A percentile compares a stretch with the other conserved stretches of the same genome.
Evolutionary conservation across 208 protist species (phyloP).

Genomic region (Porcisia hertigi): DNA sequence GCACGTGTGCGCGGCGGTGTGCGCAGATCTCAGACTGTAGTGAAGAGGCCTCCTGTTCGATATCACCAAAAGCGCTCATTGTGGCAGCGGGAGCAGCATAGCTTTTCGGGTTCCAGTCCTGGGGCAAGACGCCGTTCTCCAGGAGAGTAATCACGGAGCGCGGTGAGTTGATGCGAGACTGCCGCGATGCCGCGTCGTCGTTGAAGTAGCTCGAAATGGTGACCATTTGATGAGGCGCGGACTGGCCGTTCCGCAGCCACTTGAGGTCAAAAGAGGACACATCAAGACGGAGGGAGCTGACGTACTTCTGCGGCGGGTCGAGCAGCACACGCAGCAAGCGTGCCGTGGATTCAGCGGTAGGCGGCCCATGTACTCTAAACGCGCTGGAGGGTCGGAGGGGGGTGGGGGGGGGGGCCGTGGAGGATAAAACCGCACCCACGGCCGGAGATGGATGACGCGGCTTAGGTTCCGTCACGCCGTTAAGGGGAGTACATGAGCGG

Average conservation of each 20-base stretch:
- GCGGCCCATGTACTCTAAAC: not conserved
- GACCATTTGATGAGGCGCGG: slow-evolving; percentile 32
- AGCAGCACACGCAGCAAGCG: slow-evolving; percentile 68
- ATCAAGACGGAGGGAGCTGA: slow-evolving; percentile 63
- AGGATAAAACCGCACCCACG: not conserved
- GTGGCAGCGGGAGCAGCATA: not conserved
- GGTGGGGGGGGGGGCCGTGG: slow-evolving; percentile 1
- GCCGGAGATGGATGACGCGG: not conserved
- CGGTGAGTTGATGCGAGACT: slow-evolving; percentile 68
- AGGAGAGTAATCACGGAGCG: slow-evolving; percentile 79
- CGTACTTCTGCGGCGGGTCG: slow-evolving; percentile 62
- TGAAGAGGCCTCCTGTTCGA: not conserved
- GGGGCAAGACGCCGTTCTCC: slow-evolving; percentile 60
- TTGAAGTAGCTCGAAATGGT: slow-evolving; percentile 15
- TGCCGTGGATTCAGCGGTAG: slow-evolving; percentile 37
- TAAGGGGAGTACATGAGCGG: not conserved
- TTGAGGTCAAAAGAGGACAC: slow-evolving; percentile 56
- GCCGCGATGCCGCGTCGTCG: not conserved
- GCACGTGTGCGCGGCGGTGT: slow-evolving; percentile 42
- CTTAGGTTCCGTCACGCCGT: not conserved
- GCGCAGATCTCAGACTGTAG: slow-evolving; percentile 37
- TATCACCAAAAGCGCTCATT: not conserved
- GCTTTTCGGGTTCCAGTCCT: slow-evolving; percentile 40
- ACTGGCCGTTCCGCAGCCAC: slow-evolving; percentile 62
- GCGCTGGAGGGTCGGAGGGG: not conserved